These are phyloP conservation scores for Sarcodon aspratus DNA, from an alignment of 768 basidiomycete species.

Conservation along the genomic window DNA sequence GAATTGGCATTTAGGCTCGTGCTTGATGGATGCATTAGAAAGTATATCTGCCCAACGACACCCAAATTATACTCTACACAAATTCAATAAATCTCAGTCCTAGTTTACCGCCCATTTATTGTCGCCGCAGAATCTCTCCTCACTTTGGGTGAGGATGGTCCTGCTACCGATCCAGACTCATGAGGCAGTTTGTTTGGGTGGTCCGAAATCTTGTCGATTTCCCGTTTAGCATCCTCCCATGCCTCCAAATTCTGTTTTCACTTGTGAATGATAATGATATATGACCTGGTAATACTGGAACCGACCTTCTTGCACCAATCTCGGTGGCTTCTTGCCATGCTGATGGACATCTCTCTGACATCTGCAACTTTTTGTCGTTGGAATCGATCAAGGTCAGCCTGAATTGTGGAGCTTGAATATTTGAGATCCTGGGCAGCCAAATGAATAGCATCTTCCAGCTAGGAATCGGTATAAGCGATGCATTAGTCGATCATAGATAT, in stretches of 20 bases:
- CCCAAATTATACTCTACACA: too few relatives aligned
- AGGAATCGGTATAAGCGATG: constrained; percentile 7
- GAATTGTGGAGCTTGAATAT: constrained; percentile 92
- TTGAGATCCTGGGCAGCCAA: constrained; percentile 89
- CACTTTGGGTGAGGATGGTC: constrained; percentile 23
- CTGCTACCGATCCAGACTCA: constrained; percentile 16
- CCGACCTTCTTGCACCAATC: constrained; percentile 95
- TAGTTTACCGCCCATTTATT: constrained; percentile 44
- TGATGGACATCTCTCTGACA: constrained; percentile 85
- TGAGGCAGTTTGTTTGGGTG: constrained; percentile 68
- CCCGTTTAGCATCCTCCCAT: constrained; percentile 93
- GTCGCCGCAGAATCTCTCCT: constrained; percentile 63
- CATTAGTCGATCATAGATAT: background rate
- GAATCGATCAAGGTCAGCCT: constrained; percentile 95
- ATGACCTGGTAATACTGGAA: constrained; percentile 1
- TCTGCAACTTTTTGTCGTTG: constrained; percentile 98
- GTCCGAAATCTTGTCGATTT: constrained; percentile 81
- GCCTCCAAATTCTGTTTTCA: constrained; percentile 77
- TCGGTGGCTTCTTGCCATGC: constrained; percentile 79
- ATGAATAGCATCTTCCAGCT: constrained; percentile 95
- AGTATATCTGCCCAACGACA: too few relatives aligned
- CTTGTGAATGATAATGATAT: constrained; percentile 8
- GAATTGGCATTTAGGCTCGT: too few relatives aligned
- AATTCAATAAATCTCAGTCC: background rate
- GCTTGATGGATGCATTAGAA: too few relatives aligned